Evolutionary conservation across 495 filamentous ascomycete genomes (phyloP).

Genomic region (Hyphodiscus hymeniophilus): DNA sequence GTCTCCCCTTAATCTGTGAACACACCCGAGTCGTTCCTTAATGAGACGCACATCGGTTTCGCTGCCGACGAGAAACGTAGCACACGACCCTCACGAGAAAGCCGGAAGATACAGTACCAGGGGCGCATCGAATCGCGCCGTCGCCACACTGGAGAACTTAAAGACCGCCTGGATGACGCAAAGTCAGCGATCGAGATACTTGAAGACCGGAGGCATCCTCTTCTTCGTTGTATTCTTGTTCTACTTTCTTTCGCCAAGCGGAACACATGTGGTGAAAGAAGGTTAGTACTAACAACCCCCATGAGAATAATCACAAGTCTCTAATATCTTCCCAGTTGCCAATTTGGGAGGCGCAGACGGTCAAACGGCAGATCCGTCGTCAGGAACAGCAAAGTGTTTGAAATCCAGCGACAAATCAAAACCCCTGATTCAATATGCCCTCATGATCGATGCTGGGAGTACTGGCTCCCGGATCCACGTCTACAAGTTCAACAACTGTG

Average conservation of each 20-base stretch:
- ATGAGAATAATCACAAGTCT: neutral
- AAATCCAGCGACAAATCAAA: conserved; percentile 76
- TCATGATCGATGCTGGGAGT: conserved; percentile 98
- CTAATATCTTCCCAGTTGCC: conserved; percentile 6
- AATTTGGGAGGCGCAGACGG: conserved; percentile 25
- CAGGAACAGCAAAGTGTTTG: conserved; percentile 64
- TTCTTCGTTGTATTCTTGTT: conserved; percentile 65
- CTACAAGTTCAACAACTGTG: conserved; percentile 98
- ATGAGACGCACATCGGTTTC: conserved; percentile 54
- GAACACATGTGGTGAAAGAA: conserved; percentile 31
- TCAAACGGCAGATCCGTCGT: conserved; percentile 50
- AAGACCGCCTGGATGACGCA: conserved; percentile 56
- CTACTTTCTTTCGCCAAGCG: conserved; percentile 60
- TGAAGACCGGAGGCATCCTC: conserved; percentile 77
- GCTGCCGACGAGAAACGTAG: conserved; percentile 47
- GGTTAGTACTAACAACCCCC: conserved; percentile 21
- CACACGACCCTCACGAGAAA: conserved; percentile 51
- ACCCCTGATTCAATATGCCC: conserved; percentile 90
- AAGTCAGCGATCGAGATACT: conserved; percentile 64
- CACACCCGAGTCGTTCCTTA: conserved; percentile 11
- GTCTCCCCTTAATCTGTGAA: neutral
- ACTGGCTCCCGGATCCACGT: conserved; percentile 97
- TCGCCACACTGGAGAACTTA: conserved; percentile 37
- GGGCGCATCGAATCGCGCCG: conserved; percentile 26
- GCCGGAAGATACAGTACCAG: conserved; percentile 38